phyloP scores from a whole-genome alignment of 257 asterid genomes.

The Pogostemon cablin region DNA sequence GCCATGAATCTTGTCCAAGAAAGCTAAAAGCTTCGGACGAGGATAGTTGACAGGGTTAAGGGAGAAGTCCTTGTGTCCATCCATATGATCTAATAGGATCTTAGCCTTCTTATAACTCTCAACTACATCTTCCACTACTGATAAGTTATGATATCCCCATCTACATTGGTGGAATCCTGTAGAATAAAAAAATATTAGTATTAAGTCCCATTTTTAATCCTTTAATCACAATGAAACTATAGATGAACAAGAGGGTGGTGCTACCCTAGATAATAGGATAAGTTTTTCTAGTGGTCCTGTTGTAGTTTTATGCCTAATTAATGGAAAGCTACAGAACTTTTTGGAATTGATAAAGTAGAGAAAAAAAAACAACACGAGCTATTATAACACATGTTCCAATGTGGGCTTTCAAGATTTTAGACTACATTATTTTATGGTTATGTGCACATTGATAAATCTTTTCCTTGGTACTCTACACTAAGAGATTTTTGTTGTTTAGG shows the following conservation, averaged over 20 bases:
- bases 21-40: constrained; percentile 70
- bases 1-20: constrained; percentile 77
- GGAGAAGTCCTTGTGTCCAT: constrained; percentile 88
- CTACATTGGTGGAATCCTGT: constrained; percentile 97
- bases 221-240: background rate
- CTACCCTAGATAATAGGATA: constrained; percentile 32
- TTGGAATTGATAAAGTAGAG: constrained; percentile 25
- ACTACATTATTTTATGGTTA: constrained; percentile 6
- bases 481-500: background rate
- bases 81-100: constrained; percentile 98
- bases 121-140: constrained; percentile 91
- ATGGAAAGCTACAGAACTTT: constrained; percentile 8
- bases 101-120: constrained; percentile 73
- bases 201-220: background rate
- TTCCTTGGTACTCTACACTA: constrained; percentile 15
- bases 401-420: constrained; percentile 31
- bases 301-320: constrained; percentile 28
- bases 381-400: constrained; percentile 22
- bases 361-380: constrained; percentile 8
- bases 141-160: constrained; percentile 93
- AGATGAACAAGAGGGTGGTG: constrained; percentile 6
- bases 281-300: constrained; percentile 37
- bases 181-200: constrained; percentile 23
- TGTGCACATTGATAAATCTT: constrained; percentile 22
- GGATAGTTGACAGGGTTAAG: constrained; percentile 80